Evolutionary conservation across 106 monocot genomes (phyloP).

Genomic region (Dactylorhiza incarnata): DNA sequence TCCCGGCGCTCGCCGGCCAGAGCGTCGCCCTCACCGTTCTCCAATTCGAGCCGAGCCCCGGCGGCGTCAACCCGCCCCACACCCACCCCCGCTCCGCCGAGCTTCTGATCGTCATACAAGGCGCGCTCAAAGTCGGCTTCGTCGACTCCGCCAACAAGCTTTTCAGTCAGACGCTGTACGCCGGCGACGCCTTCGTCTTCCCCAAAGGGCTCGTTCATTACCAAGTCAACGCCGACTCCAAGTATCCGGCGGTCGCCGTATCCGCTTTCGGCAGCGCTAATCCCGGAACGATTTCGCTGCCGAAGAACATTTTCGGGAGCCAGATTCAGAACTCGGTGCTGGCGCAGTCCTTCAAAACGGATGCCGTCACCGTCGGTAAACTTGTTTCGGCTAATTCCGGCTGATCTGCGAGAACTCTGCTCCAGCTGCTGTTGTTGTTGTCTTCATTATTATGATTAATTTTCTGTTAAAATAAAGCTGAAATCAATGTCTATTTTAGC

Average conservation of each 20-base stretch:
- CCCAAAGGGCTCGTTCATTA: conserved; percentile 20
- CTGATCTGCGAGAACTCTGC: neutral
- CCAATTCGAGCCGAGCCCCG: neutral
- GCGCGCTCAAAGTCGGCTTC: conserved; percentile 12
- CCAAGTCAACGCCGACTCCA: neutral
- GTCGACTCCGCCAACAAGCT: conserved; percentile 17
- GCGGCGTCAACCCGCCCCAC: conserved; percentile 10
- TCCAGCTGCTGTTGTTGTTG: neutral
- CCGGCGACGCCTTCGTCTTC: conserved; percentile 19
- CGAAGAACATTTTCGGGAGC: conserved; percentile 10
- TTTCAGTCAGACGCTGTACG: conserved; percentile 2
- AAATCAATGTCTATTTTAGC: too few relatives aligned
- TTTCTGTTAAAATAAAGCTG: too few relatives aligned
- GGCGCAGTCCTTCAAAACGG: conserved; percentile 17
- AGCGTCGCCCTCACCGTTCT: conserved; percentile 14
- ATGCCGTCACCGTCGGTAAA: conserved; percentile 8
- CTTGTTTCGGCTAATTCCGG: neutral
- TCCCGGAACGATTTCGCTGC: conserved; percentile 13
- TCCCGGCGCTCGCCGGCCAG: conserved; percentile 19
- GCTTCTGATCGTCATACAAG: conserved; percentile 7
- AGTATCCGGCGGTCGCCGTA: conserved; percentile 6
- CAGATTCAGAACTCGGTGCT: conserved; percentile 9
- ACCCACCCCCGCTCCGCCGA: conserved; percentile 18
- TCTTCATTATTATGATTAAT: too few relatives aligned
- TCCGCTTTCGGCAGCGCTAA: conserved; percentile 20